Percentiles rank a stretch among this genome's conserved stretches.
phyloP scores from a whole-genome alignment of 169 alveolate genomes.

The Perkinsus olseni region DNA sequence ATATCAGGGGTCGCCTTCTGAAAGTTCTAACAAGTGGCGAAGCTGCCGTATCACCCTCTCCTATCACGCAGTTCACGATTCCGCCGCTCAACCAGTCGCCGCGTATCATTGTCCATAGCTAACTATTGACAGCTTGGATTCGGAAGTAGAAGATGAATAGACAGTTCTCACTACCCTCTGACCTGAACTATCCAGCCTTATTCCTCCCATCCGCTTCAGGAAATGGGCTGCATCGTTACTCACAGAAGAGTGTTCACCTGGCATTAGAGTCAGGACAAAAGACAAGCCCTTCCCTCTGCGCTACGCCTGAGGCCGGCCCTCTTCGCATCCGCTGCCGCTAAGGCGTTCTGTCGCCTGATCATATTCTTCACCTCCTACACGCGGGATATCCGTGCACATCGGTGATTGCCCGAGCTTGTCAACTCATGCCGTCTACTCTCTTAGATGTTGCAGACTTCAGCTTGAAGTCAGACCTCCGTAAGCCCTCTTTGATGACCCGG shows the following conservation, averaged over 20 bases:
- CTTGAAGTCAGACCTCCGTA: not conserved
- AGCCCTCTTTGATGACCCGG: not conserved
- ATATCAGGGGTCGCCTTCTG: not conserved
- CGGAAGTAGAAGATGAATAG: not conserved
- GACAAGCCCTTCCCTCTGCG: not conserved
- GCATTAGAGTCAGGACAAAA: not conserved
- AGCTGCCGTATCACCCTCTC: not conserved
- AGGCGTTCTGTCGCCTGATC: not conserved
- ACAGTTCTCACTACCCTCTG: not conserved
- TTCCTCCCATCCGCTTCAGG: not conserved
- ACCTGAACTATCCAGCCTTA: not conserved
- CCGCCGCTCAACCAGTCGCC: not conserved
- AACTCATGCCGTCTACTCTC: too few species aligned
- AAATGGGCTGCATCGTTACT: not conserved
- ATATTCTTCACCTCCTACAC: not conserved
- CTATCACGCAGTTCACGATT: not conserved
- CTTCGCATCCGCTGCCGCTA: not conserved
- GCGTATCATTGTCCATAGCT: not conserved
- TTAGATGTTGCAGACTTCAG: not conserved
- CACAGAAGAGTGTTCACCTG: not conserved
- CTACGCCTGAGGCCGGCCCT: not conserved
- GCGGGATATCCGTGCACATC: too few species aligned
- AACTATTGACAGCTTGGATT: not conserved
- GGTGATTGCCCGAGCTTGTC: too few species aligned
- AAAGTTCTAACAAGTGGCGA: not conserved